Conservation (phyloP, 257 asterid genomes). For the Penstemon barbatus region DNA sequence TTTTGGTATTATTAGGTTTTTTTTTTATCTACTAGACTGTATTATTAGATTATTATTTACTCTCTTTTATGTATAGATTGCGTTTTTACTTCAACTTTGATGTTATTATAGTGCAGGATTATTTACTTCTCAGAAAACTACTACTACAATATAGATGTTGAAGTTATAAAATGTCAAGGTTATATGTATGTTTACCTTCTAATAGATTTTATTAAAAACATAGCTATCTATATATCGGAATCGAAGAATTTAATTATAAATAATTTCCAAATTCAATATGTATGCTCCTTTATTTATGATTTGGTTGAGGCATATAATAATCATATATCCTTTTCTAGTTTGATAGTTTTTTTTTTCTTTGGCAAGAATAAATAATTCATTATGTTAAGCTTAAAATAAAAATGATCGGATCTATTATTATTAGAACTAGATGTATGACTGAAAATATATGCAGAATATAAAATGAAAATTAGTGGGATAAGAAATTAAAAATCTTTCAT, state of each 20-base stretch:
- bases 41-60: slow-evolving; percentile 4
- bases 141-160: background rate
- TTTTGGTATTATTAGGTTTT: slow-evolving; percentile 15
- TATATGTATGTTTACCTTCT: too few species aligned
- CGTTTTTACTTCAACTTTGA: slow-evolving; percentile 23
- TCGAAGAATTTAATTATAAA: background rate
- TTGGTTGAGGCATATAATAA: too few species aligned
- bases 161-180: background rate
- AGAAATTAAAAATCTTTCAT: too few species aligned
- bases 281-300: too few species aligned
- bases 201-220: background rate
- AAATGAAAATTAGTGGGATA: too few species aligned
- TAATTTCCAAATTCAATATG: background rate
- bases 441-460: too few species aligned
- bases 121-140: slow-evolving; percentile 23
- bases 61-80: slow-evolving; percentile 35
- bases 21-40: background rate
- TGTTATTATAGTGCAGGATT: slow-evolving; percentile 24
- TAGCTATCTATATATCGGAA: background rate
- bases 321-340: too few species aligned
- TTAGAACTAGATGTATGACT: too few species aligned
- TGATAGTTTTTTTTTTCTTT: too few species aligned
- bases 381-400: too few species aligned
- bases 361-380: too few species aligned
- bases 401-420: too few species aligned